Base-by-base conservation (phyloP, 495 filamentous ascomycete species). In the Pyrenopolyporus hunteri region DNA sequence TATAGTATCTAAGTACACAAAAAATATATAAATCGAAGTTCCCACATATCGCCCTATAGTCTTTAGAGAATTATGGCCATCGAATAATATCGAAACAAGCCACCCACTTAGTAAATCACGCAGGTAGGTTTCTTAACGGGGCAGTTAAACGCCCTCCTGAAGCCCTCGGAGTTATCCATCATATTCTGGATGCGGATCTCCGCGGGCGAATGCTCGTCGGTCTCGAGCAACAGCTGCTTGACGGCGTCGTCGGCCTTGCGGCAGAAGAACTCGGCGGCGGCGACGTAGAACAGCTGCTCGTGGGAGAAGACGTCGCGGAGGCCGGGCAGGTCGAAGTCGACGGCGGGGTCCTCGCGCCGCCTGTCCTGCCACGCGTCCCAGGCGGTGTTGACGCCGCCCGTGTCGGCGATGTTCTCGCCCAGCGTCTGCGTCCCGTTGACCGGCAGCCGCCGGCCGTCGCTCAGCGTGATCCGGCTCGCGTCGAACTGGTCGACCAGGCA, bases 381-480 rank as follows among this genome's bases (percentile, higher is more conserved):
- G 4, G 84, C 74, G 9, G 84, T 84, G 46, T 77, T 73, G 22
- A 89, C 57, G 8, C 86, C 86, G 20, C 86, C 86, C 3, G 85
- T 82, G 70, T 89, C 86, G 2, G 86, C 86, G 49, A 89, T 86
- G 57, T 88, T 87, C 72, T 89, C 86, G 9, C 85, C 82, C 4
- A 89, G 75, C 0, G 86, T 88, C 22, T 83, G 73, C 13, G 73
- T 78, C 11, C 86, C 86, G 59, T 87, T 85, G 35, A 88, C 83
- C 57, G 86, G 82, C 4, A 84, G 71, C 25, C 76, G 73, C 52
- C 82, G 74, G 13, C 56, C 63, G 22, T 73, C 78, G 17, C 80
- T 77, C 8, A 57, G 8, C 4, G 76, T 74, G 3, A 88, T 76
- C 5, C 79, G 82, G 64, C 80, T 85, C 0, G 85, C 71, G n/a